Conservation (phyloP, 306 rosid species). For the Quercus aquifolioides region DNA sequence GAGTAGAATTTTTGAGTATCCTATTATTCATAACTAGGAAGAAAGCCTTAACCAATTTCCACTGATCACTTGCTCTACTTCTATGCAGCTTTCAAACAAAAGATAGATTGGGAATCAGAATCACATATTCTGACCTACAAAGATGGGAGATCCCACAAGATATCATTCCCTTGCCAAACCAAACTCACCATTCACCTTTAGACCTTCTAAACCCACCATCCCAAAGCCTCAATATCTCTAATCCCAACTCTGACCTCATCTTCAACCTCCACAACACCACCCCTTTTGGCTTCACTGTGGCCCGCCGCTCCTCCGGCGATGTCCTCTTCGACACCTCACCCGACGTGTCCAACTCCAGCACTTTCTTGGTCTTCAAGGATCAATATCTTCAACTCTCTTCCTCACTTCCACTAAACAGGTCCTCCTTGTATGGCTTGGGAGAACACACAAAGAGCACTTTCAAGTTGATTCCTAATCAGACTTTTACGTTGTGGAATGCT, state of each 20-base stretch:
- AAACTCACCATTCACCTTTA: background rate
- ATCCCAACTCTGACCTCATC: constrained; percentile 54
- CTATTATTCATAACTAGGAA: too few relatives aligned
- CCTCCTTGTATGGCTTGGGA: constrained; percentile 47
- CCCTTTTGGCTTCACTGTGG: constrained; percentile 67
- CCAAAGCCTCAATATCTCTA: background rate
- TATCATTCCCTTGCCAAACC: constrained; percentile 41
- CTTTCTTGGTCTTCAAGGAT: constrained; percentile 64
- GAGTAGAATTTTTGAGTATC: too few relatives aligned
- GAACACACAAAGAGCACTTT: constrained; percentile 71
- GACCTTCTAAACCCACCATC: too few relatives aligned
- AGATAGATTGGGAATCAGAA: constrained; percentile 53
- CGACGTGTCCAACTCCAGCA: background rate
- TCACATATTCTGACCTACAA: constrained; percentile 41
- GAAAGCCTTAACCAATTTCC: too few relatives aligned
- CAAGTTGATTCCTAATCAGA: constrained; percentile 43
- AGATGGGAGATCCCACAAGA: constrained; percentile 78
- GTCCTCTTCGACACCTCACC: constrained; percentile 46
- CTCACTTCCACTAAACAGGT: background rate
- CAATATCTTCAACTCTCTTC: constrained; percentile 55
- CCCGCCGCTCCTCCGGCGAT: constrained; percentile 60
- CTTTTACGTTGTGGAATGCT: constrained; percentile 60
- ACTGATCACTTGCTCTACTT: too few relatives aligned
- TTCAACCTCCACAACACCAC: constrained; percentile 62
- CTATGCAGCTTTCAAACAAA: constrained; percentile 49